A percentile compares a stretch with the other conserved stretches of the same genome.
Conservation (phyloP, 345 rosid genomes). For the Dipteronia dyeriana region DNA sequence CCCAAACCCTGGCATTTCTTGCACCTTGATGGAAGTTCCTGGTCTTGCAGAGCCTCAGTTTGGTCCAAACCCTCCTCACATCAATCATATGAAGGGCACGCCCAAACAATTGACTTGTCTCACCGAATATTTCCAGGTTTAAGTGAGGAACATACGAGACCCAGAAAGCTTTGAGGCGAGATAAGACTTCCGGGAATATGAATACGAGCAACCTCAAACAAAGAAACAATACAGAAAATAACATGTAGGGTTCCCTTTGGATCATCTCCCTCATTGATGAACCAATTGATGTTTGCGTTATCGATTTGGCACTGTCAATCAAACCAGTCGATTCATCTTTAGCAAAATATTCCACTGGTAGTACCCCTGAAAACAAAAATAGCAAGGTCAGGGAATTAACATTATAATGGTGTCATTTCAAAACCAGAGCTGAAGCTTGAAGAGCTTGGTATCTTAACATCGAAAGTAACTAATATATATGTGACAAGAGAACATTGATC, state of each 20-base stretch:
- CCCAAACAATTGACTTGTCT: slow-evolving; percentile 71
- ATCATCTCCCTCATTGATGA: slow-evolving; percentile 42
- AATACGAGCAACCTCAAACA: slow-evolving; percentile 48
- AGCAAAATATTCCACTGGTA: slow-evolving; percentile 51
- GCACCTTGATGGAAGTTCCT: slow-evolving; percentile 79
- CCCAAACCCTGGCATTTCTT: slow-evolving; percentile 83
- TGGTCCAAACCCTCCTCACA: slow-evolving; percentile 83
- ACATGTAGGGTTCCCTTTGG: slow-evolving; percentile 63
- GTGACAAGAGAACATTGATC: not conserved
- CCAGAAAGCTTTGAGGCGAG: slow-evolving; percentile 63
- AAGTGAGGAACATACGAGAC: slow-evolving; percentile 55
- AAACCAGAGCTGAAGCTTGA: not conserved
- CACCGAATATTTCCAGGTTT: slow-evolving; percentile 85
- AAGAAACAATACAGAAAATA: slow-evolving; percentile 51
- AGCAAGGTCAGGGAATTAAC: not conserved
- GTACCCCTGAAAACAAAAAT: slow-evolving; percentile 50
- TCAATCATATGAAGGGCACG: slow-evolving; percentile 71
- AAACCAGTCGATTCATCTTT: slow-evolving; percentile 36
- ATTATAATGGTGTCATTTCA: not conserved
- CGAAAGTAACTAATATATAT: not conserved
- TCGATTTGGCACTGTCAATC: slow-evolving; percentile 22
- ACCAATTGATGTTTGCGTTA: slow-evolving; percentile 37
- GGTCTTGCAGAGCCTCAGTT: slow-evolving; percentile 65
- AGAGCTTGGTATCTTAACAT: not conserved
- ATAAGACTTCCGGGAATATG: slow-evolving; percentile 45